Evolutionary conservation across 257 asterid genomes (phyloP), one percentile per base, ranked within the genome.

Genomic region (Mitragyna speciosa): DNA sequence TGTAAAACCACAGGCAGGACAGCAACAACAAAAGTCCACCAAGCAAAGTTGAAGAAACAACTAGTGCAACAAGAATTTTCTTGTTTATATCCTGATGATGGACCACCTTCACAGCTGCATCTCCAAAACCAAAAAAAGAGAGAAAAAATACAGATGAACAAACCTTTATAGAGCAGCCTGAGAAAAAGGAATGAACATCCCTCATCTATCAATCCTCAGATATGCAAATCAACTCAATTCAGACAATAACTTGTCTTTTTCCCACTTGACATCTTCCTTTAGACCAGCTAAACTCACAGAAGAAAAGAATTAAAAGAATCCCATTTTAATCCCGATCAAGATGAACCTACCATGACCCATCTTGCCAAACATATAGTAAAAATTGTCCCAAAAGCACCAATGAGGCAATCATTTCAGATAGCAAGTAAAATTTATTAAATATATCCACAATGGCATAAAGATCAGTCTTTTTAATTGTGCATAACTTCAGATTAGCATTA

Each of bases 81-180:
- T 89, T 93, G 88, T 93, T 93, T 64, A 92, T 83, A 74, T 87
- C 95, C 85, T 95, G 96, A 85, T 91, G 98, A 79, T 90, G 99
- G 65, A 79, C 90, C 80, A 86, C 87, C 74, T 82, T 85, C 63
- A 87, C 87, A 61, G 82, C 89, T 68, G 91, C 88, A 78, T 51
- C 89, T 75, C 86, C 15, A 41, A 69, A 59, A 39, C 39, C 14
- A 1, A 41, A 9, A 20, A 39, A 89, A 85, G 77, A 65, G 72
- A 83, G 75, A 82, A 16, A 81, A 58, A 75, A 72, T 71, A 64
- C 3, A 2, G 28, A n/a, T 4, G 7, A 73, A 63, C 81, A 78
- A 67, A 59, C 74, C 68, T 70, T 75, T 31, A 36, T 31, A 70
- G 41, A 79, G 12, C 80, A 80, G 41, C 49, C 73, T 49, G 73